Conservation (phyloP, 768 basidiomycete genomes). For the Tylopilus cervinicoccineus region DNA sequence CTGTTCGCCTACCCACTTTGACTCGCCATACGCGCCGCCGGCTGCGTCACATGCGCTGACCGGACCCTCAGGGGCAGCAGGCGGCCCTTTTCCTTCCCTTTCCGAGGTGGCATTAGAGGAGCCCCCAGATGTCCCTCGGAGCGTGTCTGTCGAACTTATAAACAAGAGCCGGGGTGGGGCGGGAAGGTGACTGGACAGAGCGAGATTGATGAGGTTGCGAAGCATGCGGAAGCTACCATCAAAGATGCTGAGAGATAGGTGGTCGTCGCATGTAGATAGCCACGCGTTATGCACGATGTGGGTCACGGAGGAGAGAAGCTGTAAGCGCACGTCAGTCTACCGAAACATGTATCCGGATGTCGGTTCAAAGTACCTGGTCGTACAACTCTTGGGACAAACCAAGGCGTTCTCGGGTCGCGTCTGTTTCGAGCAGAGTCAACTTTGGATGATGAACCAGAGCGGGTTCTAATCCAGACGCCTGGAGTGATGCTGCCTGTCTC, state of each 20-base stretch:
- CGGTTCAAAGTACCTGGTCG: conserved; percentile 19
- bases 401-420: conserved; percentile 19
- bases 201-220: conserved; percentile 35
- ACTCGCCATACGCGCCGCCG: conserved; percentile 10
- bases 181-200: conserved; percentile 28
- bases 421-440: conserved; percentile 31
- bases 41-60: conserved; percentile 9
- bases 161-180: conserved; percentile 31
- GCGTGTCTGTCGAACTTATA: conserved; percentile 25
- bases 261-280: conserved; percentile 3
- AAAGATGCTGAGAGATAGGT: conserved; percentile 9
- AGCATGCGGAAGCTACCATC: conserved; percentile 10
- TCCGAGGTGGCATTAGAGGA: neutral
- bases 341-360: neutral
- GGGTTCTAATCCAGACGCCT: conserved; percentile 30
- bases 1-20: conserved; percentile 24
- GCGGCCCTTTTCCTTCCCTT: neutral
- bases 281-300: conserved; percentile 37
- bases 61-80: neutral
- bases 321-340: neutral
- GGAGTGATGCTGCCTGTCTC: conserved; percentile 27
- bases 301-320: conserved; percentile 28
- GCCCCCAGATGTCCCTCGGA: neutral
- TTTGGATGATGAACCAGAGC: conserved; percentile 27
- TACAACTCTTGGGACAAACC: conserved; percentile 26